A percentile compares a stretch with the other conserved stretches of the same genome.
Conservation (phyloP, 192 early-diverging fungal species). For the Entomortierella parvispora region DNA sequence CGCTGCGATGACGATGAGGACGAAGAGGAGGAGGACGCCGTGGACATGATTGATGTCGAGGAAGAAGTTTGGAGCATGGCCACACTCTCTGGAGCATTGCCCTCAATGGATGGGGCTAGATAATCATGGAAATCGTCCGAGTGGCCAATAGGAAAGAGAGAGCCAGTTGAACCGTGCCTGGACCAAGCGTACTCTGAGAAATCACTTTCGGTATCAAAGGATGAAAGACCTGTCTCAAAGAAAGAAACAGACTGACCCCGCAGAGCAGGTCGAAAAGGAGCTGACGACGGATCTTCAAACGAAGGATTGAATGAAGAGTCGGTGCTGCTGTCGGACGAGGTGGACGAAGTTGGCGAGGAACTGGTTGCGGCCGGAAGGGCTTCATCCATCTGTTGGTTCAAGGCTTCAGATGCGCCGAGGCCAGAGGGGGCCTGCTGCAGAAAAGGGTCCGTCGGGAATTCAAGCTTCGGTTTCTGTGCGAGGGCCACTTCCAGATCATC, state of each 20-base stretch:
- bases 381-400: neutral
- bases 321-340: neutral
- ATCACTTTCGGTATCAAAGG: conserved; percentile 23
- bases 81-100: neutral
- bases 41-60: conserved; percentile 28
- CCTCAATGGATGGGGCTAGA: too few species aligned
- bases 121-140: conserved; percentile 13
- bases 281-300: neutral
- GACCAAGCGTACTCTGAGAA: conserved; percentile 9
- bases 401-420: neutral
- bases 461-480: neutral
- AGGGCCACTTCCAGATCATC: conserved; percentile 25
- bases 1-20: conserved; percentile 16
- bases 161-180: conserved; percentile 33
- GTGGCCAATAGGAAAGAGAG: conserved; percentile 34
- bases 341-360: conserved; percentile 6
- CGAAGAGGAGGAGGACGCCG: neutral
- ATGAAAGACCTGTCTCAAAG: conserved; percentile 5
- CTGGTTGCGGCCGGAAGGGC: neutral
- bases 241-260: conserved; percentile 17
- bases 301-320: neutral
- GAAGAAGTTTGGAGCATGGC: conserved; percentile 28
- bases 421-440: neutral
- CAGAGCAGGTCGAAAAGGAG: conserved; percentile 2
- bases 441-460: neutral